Percentiles rank a stretch among this genome's conserved stretches.
Evolutionary conservation across 768 basidiomycete genomes (phyloP).

Genomic region (Russula virescens): DNA sequence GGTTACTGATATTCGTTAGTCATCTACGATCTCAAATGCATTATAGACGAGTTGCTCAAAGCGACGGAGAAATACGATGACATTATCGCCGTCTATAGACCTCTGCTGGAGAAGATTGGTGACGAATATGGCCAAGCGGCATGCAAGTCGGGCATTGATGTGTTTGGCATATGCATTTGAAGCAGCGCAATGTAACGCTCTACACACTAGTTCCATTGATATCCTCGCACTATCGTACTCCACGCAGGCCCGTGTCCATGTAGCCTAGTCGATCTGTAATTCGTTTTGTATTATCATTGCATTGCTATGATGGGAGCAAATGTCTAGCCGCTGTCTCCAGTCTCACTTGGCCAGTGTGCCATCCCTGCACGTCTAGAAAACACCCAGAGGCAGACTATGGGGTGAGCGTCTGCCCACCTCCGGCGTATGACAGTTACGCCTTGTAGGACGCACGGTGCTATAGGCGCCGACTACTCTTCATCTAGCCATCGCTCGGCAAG

Average conservation of each 20-base stretch:
- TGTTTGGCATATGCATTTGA: slow-evolving; percentile 25
- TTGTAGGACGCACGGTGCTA: not conserved
- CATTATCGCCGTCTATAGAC: slow-evolving; percentile 38
- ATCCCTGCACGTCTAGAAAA: not conserved
- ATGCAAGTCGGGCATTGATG: slow-evolving; percentile 27
- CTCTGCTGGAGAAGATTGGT: slow-evolving; percentile 31
- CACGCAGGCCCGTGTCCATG: slow-evolving; percentile 22
- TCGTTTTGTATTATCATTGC: slow-evolving; percentile 26
- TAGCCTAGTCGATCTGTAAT: slow-evolving; percentile 22
- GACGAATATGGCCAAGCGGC: slow-evolving; percentile 24
- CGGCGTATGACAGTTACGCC: slow-evolving; percentile 1
- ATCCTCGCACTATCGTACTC: slow-evolving; percentile 31
- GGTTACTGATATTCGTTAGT: slow-evolving; percentile 34
- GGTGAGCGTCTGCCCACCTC: not conserved
- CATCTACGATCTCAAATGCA: slow-evolving; percentile 55
- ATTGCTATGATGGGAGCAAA: slow-evolving; percentile 24
- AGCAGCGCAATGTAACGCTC: slow-evolving; percentile 25
- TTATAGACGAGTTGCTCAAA: slow-evolving; percentile 48
- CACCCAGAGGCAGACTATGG: too few species aligned
- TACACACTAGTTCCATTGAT: slow-evolving; percentile 27
- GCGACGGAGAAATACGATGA: slow-evolving; percentile 43
- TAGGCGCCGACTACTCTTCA: slow-evolving; percentile 42
- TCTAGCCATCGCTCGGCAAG: slow-evolving; percentile 65
- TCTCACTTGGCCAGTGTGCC: not conserved
- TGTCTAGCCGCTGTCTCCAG: slow-evolving; percentile 10